phyloP scores from a whole-genome alignment of 2,329 filamentous ascomycete genomes.

The Plectosphaerella sp. region DNA sequence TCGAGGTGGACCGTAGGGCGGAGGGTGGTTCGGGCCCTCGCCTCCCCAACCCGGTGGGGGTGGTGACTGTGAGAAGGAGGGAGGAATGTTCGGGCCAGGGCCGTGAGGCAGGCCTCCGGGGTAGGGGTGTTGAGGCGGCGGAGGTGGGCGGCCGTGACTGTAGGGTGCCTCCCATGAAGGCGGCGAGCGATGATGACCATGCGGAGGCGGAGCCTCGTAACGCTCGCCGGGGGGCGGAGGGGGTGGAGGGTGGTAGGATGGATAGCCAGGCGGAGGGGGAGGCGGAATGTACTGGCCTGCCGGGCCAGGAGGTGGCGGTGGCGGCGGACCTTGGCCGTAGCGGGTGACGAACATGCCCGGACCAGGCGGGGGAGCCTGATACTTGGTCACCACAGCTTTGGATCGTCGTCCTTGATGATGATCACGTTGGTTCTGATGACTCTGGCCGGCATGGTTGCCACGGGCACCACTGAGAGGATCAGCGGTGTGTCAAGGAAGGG shows the following conservation, averaged over 20 bases:
- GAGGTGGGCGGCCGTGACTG: neutral
- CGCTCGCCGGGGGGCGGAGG: constrained; percentile 5
- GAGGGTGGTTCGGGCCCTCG: constrained; percentile 5
- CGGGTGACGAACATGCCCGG: neutral
- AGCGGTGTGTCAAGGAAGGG: too few species aligned
- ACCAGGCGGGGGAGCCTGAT: neutral
- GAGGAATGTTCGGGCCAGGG: too few species aligned
- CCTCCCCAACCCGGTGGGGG: neutral
- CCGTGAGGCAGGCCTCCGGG: constrained; percentile 1
- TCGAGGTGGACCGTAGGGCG: constrained; percentile 7
- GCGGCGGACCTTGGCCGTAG: constrained; percentile 1
- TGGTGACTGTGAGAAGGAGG: neutral
- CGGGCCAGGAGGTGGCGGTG: constrained; percentile 5
- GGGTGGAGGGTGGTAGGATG: neutral
- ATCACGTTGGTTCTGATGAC: neutral
- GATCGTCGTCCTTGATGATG: neutral
- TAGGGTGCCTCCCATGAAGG: neutral
- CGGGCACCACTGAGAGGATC: too few species aligned
- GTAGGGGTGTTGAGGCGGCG: neutral
- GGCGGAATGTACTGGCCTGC: constrained; percentile 3
- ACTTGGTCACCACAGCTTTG: neutral
- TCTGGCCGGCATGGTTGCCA: too few species aligned
- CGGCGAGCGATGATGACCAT: neutral
- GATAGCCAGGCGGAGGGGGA: constrained; percentile 3
- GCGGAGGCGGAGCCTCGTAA: constrained; percentile 1